phyloP scores from a whole-genome alignment of 2,329 filamentous ascomycete species.

The Alternaria triticimaculans region DNA sequence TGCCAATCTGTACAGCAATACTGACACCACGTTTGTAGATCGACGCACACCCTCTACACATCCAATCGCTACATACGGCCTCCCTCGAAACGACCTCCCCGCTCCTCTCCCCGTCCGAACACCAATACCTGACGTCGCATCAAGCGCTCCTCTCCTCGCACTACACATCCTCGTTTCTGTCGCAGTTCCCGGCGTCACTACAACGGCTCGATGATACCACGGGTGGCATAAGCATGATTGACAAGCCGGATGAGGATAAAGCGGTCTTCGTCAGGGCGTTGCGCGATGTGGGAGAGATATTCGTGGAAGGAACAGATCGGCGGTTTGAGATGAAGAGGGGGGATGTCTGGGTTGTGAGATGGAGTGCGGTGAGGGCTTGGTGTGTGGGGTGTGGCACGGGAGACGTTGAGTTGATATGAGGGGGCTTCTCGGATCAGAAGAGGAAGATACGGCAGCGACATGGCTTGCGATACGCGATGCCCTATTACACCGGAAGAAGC shows the following conservation, averaged over 20 bases:
- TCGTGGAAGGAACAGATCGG: conserved; percentile 66
- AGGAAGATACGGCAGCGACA: too few relatives aligned
- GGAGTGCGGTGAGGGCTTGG: conserved; percentile 65
- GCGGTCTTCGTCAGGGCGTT: conserved; percentile 85
- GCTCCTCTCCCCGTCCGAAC: conserved; percentile 75
- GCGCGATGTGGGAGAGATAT: conserved; percentile 63
- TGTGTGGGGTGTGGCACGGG: conserved; percentile 67
- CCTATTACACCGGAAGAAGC: too few relatives aligned
- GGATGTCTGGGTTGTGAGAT: conserved; percentile 65
- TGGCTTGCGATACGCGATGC: too few relatives aligned
- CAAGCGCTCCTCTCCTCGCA: conserved; percentile 84
- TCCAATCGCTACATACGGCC: conserved; percentile 59
- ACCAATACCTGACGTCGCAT: conserved; percentile 82
- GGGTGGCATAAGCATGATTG: conserved; percentile 91
- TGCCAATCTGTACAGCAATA: not conserved
- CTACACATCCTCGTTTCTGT: conserved; percentile 84
- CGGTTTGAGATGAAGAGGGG: conserved; percentile 55
- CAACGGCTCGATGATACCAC: conserved; percentile 89
- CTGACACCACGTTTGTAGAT: conserved; percentile 59
- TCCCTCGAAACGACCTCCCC: conserved; percentile 57
- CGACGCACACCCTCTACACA: conserved; percentile 77
- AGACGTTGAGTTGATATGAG: conserved; percentile 68
- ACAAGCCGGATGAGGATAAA: conserved; percentile 79
- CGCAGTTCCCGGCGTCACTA: conserved; percentile 77
- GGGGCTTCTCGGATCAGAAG: not conserved